These are phyloP conservation scores for Fagopyrum homotropicum DNA, from an alignment of 148 eudicot species.

Conservation along the genomic window DNA sequence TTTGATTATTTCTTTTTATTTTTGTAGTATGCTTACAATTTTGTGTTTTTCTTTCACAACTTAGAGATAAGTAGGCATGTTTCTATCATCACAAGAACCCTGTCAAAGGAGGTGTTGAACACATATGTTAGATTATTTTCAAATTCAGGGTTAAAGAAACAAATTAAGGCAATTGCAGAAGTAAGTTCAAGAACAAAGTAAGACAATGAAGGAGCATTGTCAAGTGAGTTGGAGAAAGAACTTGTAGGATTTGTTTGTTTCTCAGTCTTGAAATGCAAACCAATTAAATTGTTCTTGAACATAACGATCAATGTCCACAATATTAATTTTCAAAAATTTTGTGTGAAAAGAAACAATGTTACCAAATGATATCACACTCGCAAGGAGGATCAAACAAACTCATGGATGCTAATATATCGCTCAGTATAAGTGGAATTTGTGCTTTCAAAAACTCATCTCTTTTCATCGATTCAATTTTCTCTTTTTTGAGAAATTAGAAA, in stretches of 20 bases:
- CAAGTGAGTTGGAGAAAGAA: conserved; percentile 45
- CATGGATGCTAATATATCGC: conserved; percentile 76
- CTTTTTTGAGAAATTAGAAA: conserved; percentile 75
- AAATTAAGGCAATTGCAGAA: conserved; percentile 73
- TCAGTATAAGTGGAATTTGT: conserved; percentile 63
- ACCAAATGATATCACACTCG: conserved; percentile 85
- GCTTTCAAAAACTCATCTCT: conserved; percentile 78
- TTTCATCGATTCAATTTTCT: conserved; percentile 73
- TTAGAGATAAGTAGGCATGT: no score
- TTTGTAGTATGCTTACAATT: no score
- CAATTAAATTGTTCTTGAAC: conserved; percentile 81
- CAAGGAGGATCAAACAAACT: conserved; percentile 87
- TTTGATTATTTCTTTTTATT: no score
- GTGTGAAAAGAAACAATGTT: conserved; percentile 81
- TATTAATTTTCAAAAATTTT: conserved; percentile 74
- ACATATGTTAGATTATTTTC: conserved; percentile 57
- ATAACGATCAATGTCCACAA: conserved; percentile 70
- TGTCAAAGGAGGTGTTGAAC: no score
- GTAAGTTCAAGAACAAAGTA: conserved; percentile 87
- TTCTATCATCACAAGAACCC: no score
- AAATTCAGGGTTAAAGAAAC: conserved; percentile 50
- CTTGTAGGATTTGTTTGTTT: conserved; percentile 47
- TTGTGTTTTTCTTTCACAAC: no score
- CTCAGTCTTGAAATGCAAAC: conserved; percentile 43
- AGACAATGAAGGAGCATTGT: conserved; percentile 37